Conservation (phyloP, 2,329 filamentous ascomycete species). For the Diaporthe vexans region DNA sequence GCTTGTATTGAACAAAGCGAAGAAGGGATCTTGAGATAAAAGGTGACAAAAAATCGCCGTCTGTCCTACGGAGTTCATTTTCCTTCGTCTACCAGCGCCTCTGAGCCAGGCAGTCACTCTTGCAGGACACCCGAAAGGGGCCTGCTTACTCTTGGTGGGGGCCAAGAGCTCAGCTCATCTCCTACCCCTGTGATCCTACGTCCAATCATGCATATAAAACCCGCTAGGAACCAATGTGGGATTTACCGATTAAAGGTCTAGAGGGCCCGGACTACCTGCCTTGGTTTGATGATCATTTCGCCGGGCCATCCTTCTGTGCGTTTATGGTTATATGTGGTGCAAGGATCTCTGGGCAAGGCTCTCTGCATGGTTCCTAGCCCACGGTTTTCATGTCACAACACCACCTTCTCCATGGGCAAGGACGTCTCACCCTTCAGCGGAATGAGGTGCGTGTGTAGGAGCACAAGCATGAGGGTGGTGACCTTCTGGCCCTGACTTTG, state of each 20-base stretch:
- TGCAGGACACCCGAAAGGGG: background rate
- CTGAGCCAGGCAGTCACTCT: background rate
- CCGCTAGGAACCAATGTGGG: conserved; percentile 5
- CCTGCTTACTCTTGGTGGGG: conserved; percentile 25
- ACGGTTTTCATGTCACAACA: background rate
- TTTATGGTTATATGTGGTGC: background rate
- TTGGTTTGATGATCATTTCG: conserved; percentile 26
- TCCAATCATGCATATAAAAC: background rate
- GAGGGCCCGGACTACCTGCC: background rate
- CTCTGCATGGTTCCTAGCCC: background rate
- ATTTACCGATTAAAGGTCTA: conserved; percentile 1
- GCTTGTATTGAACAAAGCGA: background rate
- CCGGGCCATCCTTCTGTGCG: background rate
- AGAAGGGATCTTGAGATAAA: background rate
- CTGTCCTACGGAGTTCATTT: background rate
- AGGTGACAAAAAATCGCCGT: background rate
- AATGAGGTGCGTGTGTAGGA: background rate
- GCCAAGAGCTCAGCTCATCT: conserved; percentile 27
- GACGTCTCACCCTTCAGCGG: background rate
- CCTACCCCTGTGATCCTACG: background rate
- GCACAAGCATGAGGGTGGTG: background rate
- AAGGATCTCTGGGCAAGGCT: background rate
- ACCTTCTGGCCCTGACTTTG: background rate
- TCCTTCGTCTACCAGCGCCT: background rate
- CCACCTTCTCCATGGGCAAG: background rate